Evolutionary conservation across 2,329 filamentous ascomycete species (phyloP).

Genomic region (Alternaria dauci): DNA sequence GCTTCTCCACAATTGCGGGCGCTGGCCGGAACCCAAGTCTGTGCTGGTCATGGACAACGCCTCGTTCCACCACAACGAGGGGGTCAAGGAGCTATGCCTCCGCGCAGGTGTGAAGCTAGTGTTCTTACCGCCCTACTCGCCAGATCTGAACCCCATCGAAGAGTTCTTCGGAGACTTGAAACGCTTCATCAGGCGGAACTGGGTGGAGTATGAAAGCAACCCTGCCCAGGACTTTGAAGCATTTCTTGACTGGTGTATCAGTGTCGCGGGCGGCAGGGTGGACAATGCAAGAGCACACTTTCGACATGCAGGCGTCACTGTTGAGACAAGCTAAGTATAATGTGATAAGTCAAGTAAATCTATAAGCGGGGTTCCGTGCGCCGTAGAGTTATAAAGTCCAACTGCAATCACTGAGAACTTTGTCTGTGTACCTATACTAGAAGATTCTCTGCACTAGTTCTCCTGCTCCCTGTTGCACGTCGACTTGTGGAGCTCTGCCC

Average conservation of each 20-base stretch:
- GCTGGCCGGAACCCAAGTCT: constrained; percentile 13
- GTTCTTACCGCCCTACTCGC: constrained; percentile 50
- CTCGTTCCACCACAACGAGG: constrained; percentile 25
- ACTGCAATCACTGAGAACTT: too few relatives aligned
- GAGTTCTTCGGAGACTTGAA: constrained; percentile 52
- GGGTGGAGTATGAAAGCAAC: not conserved
- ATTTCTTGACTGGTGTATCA: constrained; percentile 41
- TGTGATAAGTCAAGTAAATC: not conserved
- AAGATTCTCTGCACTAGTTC: too few relatives aligned
- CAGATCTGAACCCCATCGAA: constrained; percentile 48
- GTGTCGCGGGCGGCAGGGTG: constrained; percentile 31
- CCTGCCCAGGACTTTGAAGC: constrained; percentile 26
- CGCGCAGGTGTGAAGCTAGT: constrained; percentile 44
- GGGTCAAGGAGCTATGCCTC: constrained; percentile 41
- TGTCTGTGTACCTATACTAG: too few relatives aligned
- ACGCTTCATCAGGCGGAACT: constrained; percentile 39
- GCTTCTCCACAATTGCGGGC: constrained; percentile 19
- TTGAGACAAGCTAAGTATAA: constrained; percentile 3
- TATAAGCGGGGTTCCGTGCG: not conserved
- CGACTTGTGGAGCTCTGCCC: constrained; percentile 9
- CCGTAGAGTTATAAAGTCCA: too few relatives aligned
- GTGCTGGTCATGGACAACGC: constrained; percentile 26
- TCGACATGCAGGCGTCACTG: constrained; percentile 29
- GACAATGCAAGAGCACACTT: constrained; percentile 38
- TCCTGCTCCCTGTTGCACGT: not conserved